Conservation (phyloP, 306 rosid genomes). For the Lathyrus sativus region DNA sequence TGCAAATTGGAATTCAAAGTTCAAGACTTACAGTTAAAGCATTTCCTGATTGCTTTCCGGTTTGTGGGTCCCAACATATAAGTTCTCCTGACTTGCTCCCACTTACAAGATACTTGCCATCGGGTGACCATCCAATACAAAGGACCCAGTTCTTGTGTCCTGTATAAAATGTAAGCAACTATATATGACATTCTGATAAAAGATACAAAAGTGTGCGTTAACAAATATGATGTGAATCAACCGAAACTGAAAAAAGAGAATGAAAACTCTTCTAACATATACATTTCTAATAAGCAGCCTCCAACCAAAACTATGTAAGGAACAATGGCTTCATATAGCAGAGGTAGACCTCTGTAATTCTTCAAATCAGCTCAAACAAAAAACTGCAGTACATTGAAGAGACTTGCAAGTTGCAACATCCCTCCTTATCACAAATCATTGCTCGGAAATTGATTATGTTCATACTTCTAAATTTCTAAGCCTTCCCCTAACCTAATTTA, state of each 20-base stretch:
- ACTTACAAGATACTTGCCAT: slow-evolving; percentile 88
- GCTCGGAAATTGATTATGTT: not conserved
- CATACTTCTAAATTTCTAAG: not conserved
- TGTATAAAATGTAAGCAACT: slow-evolving; percentile 38
- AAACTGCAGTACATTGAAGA: too few relatives aligned
- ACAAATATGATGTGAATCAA: slow-evolving; percentile 1
- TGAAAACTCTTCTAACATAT: not conserved
- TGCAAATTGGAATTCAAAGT: slow-evolving; percentile 16
- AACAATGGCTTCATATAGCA: slow-evolving; percentile 6
- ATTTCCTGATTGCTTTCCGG: slow-evolving; percentile 78
- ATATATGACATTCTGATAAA: not conserved
- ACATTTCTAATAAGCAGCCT: not conserved
- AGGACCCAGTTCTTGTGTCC: slow-evolving; percentile 98
- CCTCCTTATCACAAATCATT: slow-evolving; percentile 15
- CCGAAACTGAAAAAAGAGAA: not conserved
- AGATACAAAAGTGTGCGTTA: slow-evolving; percentile 13
- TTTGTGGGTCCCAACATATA: slow-evolving; percentile 87
- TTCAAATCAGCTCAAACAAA: not conserved
- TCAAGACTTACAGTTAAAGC: slow-evolving; percentile 58
- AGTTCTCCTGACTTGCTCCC: slow-evolving; percentile 95
- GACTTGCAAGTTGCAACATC: not conserved
- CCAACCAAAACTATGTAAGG: not conserved
- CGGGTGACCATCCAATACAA: slow-evolving; percentile 93
- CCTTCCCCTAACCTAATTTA: slow-evolving; percentile 11
- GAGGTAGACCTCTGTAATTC: not conserved